phyloP scores from a whole-genome alignment of 2,329 filamentous ascomycete species.

The Aurifilum marmelostoma region DNA sequence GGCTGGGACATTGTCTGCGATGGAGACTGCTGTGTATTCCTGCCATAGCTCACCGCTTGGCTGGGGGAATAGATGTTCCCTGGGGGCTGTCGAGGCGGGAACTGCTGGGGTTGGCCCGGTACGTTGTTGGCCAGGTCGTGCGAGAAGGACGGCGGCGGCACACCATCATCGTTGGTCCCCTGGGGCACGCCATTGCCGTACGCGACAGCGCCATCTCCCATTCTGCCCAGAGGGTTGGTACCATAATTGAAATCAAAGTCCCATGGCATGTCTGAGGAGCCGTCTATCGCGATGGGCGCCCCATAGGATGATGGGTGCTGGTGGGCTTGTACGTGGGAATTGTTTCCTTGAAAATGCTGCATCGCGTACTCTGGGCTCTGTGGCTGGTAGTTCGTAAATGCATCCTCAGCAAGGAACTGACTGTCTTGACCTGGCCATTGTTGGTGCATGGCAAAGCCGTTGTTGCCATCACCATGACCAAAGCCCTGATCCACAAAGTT shows the following conservation, averaged over 20 bases:
- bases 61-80: conserved; percentile 9
- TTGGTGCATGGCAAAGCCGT: conserved; percentile 23
- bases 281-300: conserved; percentile 21
- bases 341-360: conserved; percentile 19
- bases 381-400: conserved; percentile 19
- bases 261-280: conserved; percentile 21
- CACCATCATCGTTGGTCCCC: conserved; percentile 13
- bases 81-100: conserved; percentile 13
- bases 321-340: conserved; percentile 20
- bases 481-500: conserved; percentile 25
- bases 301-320: conserved; percentile 26
- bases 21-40: conserved; percentile 24
- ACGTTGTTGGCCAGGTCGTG: conserved; percentile 22
- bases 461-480: conserved; percentile 18
- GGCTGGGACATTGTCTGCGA: conserved; percentile 27
- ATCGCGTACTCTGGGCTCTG: conserved; percentile 23
- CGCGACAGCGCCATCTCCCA: conserved; percentile 8
- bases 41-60: conserved; percentile 16
- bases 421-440: conserved; percentile 27
- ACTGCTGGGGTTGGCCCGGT: conserved; percentile 23
- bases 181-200: conserved; percentile 22
- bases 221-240: conserved; percentile 14
- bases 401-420: conserved; percentile 19
- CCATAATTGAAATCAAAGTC: conserved; percentile 26
- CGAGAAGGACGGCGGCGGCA: conserved; percentile 15